Evolutionary conservation across 2,329 filamentous ascomycete species (phyloP).

Genomic region (Phialocephala subalpina): DNA sequence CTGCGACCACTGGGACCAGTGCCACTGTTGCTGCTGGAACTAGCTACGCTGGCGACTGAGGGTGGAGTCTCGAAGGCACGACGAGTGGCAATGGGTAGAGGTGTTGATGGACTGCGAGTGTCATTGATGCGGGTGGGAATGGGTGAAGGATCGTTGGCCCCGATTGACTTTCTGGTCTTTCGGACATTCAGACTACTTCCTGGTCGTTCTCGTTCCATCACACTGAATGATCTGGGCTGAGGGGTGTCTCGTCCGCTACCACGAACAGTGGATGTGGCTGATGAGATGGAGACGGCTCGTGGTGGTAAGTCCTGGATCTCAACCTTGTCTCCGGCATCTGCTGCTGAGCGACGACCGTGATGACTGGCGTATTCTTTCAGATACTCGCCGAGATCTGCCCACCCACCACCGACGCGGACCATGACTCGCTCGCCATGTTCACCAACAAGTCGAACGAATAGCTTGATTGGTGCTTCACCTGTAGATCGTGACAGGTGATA

Average conservation of each 20-base stretch:
- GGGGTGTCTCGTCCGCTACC: constrained; percentile 50
- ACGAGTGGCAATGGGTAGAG: constrained; percentile 28
- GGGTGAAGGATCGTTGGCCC: constrained; percentile 16
- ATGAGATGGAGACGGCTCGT: constrained; percentile 39
- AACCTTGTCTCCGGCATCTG: constrained; percentile 58
- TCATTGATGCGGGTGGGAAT: constrained; percentile 10
- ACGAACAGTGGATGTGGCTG: constrained; percentile 29
- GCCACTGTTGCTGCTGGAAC: constrained; percentile 12
- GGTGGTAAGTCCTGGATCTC: constrained; percentile 64
- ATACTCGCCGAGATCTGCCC: constrained; percentile 96
- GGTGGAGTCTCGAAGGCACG: constrained; percentile 27
- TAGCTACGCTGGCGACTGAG: constrained; percentile 19
- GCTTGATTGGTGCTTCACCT: constrained; percentile 88
- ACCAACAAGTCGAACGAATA: constrained; percentile 92
- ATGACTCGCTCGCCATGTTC: constrained; percentile 92
- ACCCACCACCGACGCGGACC: constrained; percentile 98
- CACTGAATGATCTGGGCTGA: constrained; percentile 36
- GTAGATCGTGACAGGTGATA: constrained; percentile 90
- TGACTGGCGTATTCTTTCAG: constrained; percentile 92
- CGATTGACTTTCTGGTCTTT: constrained; percentile 40
- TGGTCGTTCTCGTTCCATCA: constrained; percentile 37
- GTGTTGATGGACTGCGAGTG: constrained; percentile 36
- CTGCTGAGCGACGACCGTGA: constrained; percentile 76
- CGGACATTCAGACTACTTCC: constrained; percentile 39
- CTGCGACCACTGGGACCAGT: constrained; percentile 26